Conservation (phyloP, 1,284 basidiomycete genomes). For the Sporisorium sorghi region DNA sequence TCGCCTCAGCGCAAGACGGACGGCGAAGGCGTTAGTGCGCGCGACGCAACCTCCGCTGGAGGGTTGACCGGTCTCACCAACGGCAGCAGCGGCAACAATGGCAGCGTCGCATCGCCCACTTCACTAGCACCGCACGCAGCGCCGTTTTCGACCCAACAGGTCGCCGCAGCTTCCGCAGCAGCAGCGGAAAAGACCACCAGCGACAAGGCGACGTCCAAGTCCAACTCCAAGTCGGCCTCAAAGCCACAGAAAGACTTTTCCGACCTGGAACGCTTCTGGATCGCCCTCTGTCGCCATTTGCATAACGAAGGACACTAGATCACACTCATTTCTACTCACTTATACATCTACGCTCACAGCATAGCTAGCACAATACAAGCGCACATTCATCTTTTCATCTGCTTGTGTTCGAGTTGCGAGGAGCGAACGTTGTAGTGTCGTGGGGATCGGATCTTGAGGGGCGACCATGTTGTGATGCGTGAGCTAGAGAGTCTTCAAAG, state of each 20-base stretch:
- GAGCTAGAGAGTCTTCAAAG: too few relatives aligned
- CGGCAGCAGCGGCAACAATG: neutral
- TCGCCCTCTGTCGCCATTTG: constrained; percentile 65
- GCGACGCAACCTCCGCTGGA: neutral
- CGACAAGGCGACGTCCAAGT: neutral
- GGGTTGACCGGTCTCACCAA: neutral
- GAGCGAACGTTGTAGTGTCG: too few relatives aligned
- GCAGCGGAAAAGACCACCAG: neutral
- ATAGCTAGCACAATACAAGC: too few relatives aligned
- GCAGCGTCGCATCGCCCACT: neutral
- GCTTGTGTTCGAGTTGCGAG: too few relatives aligned
- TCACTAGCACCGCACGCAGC: constrained; percentile 12
- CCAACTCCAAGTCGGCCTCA: constrained; percentile 4
- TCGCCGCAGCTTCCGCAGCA: constrained; percentile 3
- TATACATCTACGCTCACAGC: neutral
- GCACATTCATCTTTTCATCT: too few relatives aligned
- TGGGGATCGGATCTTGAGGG: too few relatives aligned
- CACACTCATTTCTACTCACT: neutral
- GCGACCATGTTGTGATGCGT: too few relatives aligned
- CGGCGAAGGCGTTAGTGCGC: neutral
- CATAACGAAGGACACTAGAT: constrained; percentile 56
- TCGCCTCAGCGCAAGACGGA: neutral
- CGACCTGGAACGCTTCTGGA: constrained; percentile 65
- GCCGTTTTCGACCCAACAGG: constrained; percentile 22
- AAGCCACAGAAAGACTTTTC: constrained; percentile 16